phyloP scores from a whole-genome alignment of 225 moss, liverwort and hornwort species.

The Marchantia polymorpha region DNA sequence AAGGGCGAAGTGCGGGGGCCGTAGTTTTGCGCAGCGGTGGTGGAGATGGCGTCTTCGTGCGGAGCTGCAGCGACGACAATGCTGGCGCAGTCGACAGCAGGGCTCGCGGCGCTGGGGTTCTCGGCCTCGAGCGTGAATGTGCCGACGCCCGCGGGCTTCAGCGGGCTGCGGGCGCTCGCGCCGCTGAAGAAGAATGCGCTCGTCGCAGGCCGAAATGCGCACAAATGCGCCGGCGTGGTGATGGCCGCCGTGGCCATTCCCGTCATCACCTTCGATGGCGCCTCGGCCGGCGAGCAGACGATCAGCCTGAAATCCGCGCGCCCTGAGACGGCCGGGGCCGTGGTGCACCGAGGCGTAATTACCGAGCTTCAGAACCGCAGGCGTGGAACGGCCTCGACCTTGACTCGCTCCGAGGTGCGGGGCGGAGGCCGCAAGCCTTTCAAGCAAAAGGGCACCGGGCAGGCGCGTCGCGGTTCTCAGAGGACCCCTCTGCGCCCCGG shows the following conservation, averaged over 20 bases:
- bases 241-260: conserved; percentile 52
- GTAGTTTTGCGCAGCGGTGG: not conserved
- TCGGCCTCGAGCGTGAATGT: not conserved
- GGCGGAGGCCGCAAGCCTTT: conserved; percentile 83
- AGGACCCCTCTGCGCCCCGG: conserved; percentile 88
- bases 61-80: conserved; percentile 1
- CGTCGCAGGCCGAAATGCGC: not conserved
- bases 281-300: conserved; percentile 51
- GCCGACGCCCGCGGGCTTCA: conserved; percentile 10
- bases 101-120: not conserved
- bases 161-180: conserved; percentile 7
- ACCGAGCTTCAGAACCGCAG: conserved; percentile 77
- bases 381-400: conserved; percentile 74
- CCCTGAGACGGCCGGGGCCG: conserved; percentile 75
- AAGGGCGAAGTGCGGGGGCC: too few species aligned
- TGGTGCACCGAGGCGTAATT: conserved; percentile 81
- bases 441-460: conserved; percentile 87
- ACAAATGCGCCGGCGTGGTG: not conserved
- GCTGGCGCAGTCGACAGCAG: conserved; percentile 3
- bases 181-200: not conserved
- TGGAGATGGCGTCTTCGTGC: conserved; percentile 13
- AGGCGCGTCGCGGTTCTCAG: conserved; percentile 71
- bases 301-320: conserved; percentile 58
- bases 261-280: conserved; percentile 69
- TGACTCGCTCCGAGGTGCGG: conserved; percentile 77